Evolutionary conservation across 805 yeast species (phyloP).

Genomic region (Scheffersomyces amazonensis): DNA sequence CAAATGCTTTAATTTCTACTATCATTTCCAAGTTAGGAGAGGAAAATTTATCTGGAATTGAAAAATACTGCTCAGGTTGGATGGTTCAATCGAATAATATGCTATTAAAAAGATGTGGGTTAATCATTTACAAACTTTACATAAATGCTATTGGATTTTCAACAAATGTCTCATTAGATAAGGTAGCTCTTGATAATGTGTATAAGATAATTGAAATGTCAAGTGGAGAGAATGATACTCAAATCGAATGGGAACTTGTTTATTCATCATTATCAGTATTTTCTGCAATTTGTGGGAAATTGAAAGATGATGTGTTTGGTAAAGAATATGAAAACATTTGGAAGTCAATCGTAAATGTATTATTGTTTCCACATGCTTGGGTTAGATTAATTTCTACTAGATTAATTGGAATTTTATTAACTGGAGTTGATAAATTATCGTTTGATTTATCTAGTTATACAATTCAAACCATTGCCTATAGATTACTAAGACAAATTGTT

Average conservation of each 20-base stretch:
- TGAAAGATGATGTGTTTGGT: conserved; percentile 27
- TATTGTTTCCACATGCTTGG: conserved; percentile 91
- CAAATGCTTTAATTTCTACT: conserved; percentile 55
- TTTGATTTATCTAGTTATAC: conserved; percentile 40
- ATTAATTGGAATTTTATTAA: conserved; percentile 51
- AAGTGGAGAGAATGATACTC: conserved; percentile 34
- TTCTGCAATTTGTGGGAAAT: conserved; percentile 36
- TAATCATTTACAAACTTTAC: conserved; percentile 65
- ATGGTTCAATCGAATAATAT: conserved; percentile 50
- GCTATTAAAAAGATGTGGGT: conserved; percentile 67
- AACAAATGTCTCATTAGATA: conserved; percentile 36
- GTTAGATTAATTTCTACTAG: conserved; percentile 68
- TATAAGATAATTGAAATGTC: conserved; percentile 16
- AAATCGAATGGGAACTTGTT: conserved; percentile 72
- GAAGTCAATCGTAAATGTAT: conserved; percentile 48
- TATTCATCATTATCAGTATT: conserved; percentile 63
- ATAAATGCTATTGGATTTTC: conserved; percentile 46
- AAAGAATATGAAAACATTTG: conserved; percentile 41
- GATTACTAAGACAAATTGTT: conserved; percentile 72
- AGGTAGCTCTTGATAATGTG: conserved; percentile 24
- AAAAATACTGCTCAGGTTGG: conserved; percentile 58
- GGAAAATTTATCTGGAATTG: conserved; percentile 32
- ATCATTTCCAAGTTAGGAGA: conserved; percentile 50
- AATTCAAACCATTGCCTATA: conserved; percentile 65
- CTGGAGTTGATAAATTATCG: conserved; percentile 32